Evolutionary conservation across 2,329 filamentous ascomycete genomes (phyloP), one percentile per base, ranked within the genome.

Genomic region (Colletotrichum aenigma): DNA sequence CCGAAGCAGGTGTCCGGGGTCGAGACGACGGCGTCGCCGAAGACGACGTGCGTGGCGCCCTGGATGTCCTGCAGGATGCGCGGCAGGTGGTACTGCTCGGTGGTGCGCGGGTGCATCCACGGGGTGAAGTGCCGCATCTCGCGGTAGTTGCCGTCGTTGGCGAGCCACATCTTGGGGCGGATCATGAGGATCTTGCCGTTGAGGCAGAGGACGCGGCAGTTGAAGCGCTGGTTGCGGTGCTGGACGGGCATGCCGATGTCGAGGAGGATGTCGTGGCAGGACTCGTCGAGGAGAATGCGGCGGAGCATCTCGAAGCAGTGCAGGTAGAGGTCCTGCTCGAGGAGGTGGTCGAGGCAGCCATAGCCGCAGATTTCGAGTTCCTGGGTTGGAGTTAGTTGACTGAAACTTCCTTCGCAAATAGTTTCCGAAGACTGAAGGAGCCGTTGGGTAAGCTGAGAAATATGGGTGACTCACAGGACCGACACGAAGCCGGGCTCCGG

Each of bases 161-260:
- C 93, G 7, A 96, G 88, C 79, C 88, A 76, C 77, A 94, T 87
- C 83, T 95, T 96, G 0, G 94, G 94, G 13, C 94, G 88, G 73
- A 97, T 93, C 74, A 93, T 87, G 21, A 96, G 84, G 24, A 96
- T 92, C 84, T 93, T 91, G 66, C 91, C 89, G 78, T 96, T 90
- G 66, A 92, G 87, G 76, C 82, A 81, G 3, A 87, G 77, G 16
- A 83, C 81, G 16, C 85, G 80, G 66, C 81, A 82, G 76, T 87
- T 87, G 78, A 85, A 87, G 30, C 80, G 80, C 21, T 81, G 79
- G 71, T 84, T 84, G 15, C 85, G 79, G 71, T 86, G 84, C 87
- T 87, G 76, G 94, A 95, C 87, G 0, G 92, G 92, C 86, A 92
- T 87, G 48, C 91, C 91, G 43, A 93, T 86, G 80, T 93, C 91